A percentile compares a stretch with the other conserved stretches of the same genome.
These are phyloP conservation scores for Glycine tomentella DNA, from an alignment of 306 rosid genomes.

Conservation along the genomic window DNA sequence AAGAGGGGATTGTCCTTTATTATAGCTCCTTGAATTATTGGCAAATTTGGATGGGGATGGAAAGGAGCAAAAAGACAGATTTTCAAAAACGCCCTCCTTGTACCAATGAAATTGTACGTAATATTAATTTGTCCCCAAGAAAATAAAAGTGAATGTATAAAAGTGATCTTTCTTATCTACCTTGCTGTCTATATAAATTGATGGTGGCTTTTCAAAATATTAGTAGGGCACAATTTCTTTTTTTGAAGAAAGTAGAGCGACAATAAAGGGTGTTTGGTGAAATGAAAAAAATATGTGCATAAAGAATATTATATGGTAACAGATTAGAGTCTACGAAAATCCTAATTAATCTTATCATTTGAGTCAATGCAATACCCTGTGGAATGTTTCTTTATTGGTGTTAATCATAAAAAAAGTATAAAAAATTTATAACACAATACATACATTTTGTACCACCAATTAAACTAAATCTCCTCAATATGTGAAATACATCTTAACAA, in stretches of 20 bases:
- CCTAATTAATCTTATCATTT: not conserved
- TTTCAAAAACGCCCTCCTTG: constrained; percentile 33
- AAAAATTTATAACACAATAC: no score
- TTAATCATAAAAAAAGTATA: no score
- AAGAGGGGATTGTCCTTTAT: constrained; percentile 36
- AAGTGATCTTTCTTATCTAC: constrained; percentile 57
- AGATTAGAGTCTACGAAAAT: not conserved
- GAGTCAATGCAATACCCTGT: no score
- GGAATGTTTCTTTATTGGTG: no score
- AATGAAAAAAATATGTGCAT: not conserved
- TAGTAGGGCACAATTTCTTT: constrained; percentile 7
- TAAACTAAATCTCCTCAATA: no score
- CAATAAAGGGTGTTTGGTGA: not conserved
- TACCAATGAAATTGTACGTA: constrained; percentile 45
- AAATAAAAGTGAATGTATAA: constrained; percentile 42
- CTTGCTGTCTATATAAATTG: constrained; percentile 44
- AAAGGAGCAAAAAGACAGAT: constrained; percentile 54
- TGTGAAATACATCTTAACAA: not conserved
- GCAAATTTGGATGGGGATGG: constrained; percentile 44
- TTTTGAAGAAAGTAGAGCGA: not conserved
- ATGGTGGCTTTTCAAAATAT: constrained; percentile 39
- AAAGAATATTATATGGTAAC: not conserved
- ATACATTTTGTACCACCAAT: no score
- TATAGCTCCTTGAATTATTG: constrained; percentile 50
- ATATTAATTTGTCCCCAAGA: constrained; percentile 33